Conservation (phyloP, 2,329 filamentous ascomycete species). For the Monilinia fructigena region DNA sequence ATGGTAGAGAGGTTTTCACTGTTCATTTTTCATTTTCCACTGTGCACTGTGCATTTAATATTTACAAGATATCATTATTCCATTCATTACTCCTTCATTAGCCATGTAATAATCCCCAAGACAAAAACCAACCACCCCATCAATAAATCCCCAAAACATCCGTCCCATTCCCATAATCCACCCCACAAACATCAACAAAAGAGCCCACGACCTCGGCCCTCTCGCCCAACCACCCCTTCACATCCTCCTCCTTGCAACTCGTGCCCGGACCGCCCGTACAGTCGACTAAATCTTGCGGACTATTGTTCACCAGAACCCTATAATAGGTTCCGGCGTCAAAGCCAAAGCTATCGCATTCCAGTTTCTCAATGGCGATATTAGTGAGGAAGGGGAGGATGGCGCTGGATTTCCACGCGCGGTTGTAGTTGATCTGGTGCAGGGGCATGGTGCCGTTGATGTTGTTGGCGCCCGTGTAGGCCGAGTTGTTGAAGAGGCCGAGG, state of each 20-base stretch:
- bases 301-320: conserved; percentile 51
- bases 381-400: conserved; percentile 53
- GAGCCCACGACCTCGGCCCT: conserved; percentile 43
- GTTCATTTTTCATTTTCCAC: too few species aligned
- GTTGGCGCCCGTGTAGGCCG: conserved; percentile 46
- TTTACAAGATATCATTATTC: too few species aligned
- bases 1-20: too few species aligned
- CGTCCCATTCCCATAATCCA: conserved; percentile 34
- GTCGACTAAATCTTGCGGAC: conserved; percentile 48
- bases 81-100: too few species aligned
- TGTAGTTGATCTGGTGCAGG: conserved; percentile 47
- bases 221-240: conserved; percentile 28
- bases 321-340: conserved; percentile 48
- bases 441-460: conserved; percentile 53
- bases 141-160: conserved; percentile 34
- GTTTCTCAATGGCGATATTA: conserved; percentile 53
- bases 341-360: conserved; percentile 52
- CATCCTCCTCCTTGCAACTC: conserved; percentile 40
- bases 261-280: conserved; percentile 52
- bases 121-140: background rate
- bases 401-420: conserved; percentile 51
- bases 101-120: too few species aligned
- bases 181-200: conserved; percentile 45
- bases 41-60: too few species aligned
- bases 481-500: conserved; percentile 56